Evolutionary conservation across 108 stramenopile species (phyloP).

Genomic region (Cyclotella kingstonii): DNA sequence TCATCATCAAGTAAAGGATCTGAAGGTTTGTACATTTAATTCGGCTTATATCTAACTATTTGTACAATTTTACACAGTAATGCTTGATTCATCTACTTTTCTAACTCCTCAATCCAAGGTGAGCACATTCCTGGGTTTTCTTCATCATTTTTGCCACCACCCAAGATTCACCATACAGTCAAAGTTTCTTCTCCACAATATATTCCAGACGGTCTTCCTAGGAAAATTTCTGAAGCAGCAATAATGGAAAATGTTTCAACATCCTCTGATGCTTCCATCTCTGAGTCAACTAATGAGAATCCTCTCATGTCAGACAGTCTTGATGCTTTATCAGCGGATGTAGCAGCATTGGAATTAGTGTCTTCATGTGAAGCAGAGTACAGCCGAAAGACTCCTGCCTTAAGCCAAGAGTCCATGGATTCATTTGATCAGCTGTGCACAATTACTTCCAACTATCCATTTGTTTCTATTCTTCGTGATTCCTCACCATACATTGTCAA

Average conservation of each 20-base stretch:
- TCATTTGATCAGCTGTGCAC: no score
- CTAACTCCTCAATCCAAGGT: no score
- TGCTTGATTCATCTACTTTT: no score
- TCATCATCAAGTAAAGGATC: no score
- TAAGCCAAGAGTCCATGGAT: conserved; percentile 1
- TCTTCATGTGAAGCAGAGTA: conserved; percentile 31
- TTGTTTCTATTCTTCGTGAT: conserved; percentile 88
- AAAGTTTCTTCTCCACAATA: no score
- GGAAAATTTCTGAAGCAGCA: not conserved
- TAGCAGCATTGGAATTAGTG: conserved; percentile 29
- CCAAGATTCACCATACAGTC: no score
- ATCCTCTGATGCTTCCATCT: conserved; percentile 2
- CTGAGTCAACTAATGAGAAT: not conserved
- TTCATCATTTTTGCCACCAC: no score
- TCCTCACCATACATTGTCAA: conserved; percentile 93
- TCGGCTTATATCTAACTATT: no score
- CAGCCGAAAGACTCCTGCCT: conserved; percentile 5
- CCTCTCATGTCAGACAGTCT: not conserved
- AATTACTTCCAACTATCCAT: conserved; percentile 43
- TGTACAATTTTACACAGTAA: no score
- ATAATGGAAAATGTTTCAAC: not conserved
- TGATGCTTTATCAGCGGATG: conserved; percentile 30
- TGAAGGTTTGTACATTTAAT: no score
- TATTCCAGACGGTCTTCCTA: no score
- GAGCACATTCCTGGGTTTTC: no score